A percentile compares a stretch with the other conserved stretches of the same genome.
Evolutionary conservation across 352 stramenopile species (phyloP).

Genomic region (Pythium biforme): DNA sequence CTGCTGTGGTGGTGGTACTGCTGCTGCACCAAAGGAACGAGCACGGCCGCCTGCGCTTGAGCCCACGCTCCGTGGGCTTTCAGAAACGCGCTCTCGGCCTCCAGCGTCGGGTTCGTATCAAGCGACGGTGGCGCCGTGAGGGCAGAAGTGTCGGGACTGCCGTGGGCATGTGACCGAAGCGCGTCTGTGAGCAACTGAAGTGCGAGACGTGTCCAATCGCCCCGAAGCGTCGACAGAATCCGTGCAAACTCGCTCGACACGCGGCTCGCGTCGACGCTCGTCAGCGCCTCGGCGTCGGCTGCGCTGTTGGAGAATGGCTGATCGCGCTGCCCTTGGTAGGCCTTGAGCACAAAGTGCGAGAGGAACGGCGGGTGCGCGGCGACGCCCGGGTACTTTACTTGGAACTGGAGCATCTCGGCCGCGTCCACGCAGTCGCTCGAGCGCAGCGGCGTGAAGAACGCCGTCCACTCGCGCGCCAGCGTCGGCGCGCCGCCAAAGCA

Average conservation of each 20-base stretch:
- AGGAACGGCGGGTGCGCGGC: constrained; percentile 41
- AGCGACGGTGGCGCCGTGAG: not conserved
- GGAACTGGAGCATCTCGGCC: constrained; percentile 37
- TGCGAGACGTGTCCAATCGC: not conserved
- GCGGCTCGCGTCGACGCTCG: not conserved
- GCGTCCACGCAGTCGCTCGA: constrained; percentile 45
- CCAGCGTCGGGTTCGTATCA: not conserved
- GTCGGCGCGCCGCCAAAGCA: constrained; percentile 54
- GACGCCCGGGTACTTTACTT: constrained; percentile 36
- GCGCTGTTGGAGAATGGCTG: not conserved
- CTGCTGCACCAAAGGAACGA: not conserved
- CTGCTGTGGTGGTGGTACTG: too few relatives aligned
- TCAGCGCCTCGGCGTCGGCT: not conserved
- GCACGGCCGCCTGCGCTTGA: not conserved
- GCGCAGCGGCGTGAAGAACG: constrained; percentile 35
- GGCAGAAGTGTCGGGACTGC: not conserved
- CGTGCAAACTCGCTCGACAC: constrained; percentile 8
- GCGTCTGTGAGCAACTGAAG: not conserved
- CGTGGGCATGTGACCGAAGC: not conserved
- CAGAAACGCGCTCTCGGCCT: not conserved
- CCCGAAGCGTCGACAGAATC: not conserved
- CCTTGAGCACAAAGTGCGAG: constrained; percentile 56
- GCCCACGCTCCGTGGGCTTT: not conserved
- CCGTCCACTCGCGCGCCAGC: constrained; percentile 45
- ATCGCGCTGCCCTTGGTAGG: constrained; percentile 23